Evolutionary conservation across 2,329 filamentous ascomycete species (phyloP).

Genomic region (Orbilia blumenaviensis): DNA sequence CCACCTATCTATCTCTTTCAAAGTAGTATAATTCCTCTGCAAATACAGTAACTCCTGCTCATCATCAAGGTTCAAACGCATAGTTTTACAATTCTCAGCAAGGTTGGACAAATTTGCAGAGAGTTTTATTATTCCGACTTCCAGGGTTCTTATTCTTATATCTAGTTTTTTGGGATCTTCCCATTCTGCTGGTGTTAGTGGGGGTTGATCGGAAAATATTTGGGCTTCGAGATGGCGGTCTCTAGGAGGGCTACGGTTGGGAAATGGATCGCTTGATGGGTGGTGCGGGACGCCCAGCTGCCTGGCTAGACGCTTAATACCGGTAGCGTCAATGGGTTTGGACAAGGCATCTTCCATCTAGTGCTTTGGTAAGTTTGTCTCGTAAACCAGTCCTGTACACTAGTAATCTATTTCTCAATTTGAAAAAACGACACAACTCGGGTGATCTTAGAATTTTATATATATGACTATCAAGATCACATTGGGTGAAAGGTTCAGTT

Average conservation of each 20-base stretch:
- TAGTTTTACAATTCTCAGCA: not conserved
- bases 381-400: no score
- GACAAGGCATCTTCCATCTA: not conserved
- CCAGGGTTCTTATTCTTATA: not conserved
- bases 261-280: not conserved
- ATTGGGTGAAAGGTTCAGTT: no score
- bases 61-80: not conserved
- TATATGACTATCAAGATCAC: no score
- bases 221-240: not conserved
- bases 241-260: not conserved
- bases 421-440: no score
- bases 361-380: no score
- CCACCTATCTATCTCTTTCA: not conserved
- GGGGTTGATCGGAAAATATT: not conserved
- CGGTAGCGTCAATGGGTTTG: no score
- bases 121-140: not conserved
- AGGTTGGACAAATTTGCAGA: not conserved
- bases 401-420: no score
- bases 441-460: no score
- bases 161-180: not conserved
- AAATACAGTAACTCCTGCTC: not conserved
- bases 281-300: no score
- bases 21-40: not conserved
- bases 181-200: not conserved
- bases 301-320: no score